phyloP scores from a whole-genome alignment of 2,329 filamentous ascomycete genomes.

The Claviceps spartinae region DNA sequence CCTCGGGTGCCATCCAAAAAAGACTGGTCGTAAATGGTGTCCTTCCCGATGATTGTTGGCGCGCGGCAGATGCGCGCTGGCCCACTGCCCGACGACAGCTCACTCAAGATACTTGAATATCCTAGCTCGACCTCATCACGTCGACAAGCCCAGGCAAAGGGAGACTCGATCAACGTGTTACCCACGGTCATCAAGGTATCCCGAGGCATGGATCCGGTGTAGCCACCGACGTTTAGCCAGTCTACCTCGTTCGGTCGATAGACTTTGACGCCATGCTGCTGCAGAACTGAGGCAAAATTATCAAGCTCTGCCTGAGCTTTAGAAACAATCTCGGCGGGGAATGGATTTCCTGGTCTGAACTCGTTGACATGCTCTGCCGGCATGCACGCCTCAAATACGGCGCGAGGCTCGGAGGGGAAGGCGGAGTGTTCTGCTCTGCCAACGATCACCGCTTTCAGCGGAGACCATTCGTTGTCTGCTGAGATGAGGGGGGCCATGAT shows the following conservation, averaged over 20 bases:
- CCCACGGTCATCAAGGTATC: conserved; percentile 20
- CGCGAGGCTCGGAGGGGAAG: conserved; percentile 12
- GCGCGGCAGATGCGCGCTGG: conserved; percentile 7
- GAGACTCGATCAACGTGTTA: conserved; percentile 17
- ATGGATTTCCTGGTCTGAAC: conserved; percentile 12
- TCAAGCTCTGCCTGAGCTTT: conserved; percentile 13
- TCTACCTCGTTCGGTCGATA: conserved; percentile 12
- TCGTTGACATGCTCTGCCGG: conserved; percentile 1
- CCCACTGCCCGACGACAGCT: conserved; percentile 1
- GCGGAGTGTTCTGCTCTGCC: conserved; percentile 13
- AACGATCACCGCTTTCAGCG: conserved; percentile 14
- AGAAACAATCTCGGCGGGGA: conserved; percentile 11
- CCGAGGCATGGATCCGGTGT: conserved; percentile 21
- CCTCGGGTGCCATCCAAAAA: background rate
- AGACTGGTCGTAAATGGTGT: conserved; percentile 11
- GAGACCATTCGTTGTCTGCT: conserved; percentile 16
- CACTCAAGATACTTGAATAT: conserved; percentile 5
- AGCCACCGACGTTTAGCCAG: conserved; percentile 15
- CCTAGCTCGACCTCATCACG: conserved; percentile 12
- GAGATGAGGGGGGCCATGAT: conserved; percentile 4
- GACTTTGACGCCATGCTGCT: conserved; percentile 12
- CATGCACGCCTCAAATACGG: conserved; percentile 13
- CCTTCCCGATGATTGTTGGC: conserved; percentile 6
- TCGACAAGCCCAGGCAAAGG: conserved; percentile 18
- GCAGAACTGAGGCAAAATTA: conserved; percentile 12